Evolutionary conservation across 129 eudicot species (phyloP).

Genomic region (carrot (Daucus carota)): DNA sequence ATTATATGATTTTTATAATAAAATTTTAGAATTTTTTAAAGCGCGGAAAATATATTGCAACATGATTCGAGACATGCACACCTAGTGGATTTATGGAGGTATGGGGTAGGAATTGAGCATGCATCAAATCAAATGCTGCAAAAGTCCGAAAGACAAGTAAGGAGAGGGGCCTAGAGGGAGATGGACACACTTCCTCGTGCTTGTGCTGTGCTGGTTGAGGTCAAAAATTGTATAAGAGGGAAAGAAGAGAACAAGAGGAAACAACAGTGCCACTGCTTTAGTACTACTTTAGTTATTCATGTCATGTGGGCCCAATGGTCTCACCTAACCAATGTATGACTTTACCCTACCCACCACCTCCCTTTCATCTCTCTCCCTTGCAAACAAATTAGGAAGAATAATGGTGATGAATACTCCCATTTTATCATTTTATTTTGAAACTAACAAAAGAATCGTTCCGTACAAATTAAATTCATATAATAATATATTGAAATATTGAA

Average conservation of each 20-base stretch:
- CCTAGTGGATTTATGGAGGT: background rate
- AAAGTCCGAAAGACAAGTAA: background rate
- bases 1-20: no score
- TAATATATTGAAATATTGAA: no score
- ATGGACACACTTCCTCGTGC: background rate
- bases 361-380: background rate
- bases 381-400: background rate
- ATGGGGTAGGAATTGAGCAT: background rate
- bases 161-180: background rate
- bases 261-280: background rate
- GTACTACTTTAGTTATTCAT: conserved; percentile 1
- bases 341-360: background rate
- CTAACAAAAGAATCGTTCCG: no score
- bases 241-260: background rate
- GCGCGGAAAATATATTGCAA: no score
- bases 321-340: background rate
- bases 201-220: background rate
- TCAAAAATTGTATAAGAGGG: background rate
- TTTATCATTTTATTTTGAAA: no score
- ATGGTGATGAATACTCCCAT: no score
- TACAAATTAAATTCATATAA: no score
- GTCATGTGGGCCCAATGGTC: background rate
- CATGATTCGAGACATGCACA: no score
- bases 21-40: no score
- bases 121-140: background rate